Percentiles rank a stretch among this genome's conserved stretches.
Evolutionary conservation across 495 filamentous ascomycete species (phyloP).

Genomic region (Daldinia caldariorum): DNA sequence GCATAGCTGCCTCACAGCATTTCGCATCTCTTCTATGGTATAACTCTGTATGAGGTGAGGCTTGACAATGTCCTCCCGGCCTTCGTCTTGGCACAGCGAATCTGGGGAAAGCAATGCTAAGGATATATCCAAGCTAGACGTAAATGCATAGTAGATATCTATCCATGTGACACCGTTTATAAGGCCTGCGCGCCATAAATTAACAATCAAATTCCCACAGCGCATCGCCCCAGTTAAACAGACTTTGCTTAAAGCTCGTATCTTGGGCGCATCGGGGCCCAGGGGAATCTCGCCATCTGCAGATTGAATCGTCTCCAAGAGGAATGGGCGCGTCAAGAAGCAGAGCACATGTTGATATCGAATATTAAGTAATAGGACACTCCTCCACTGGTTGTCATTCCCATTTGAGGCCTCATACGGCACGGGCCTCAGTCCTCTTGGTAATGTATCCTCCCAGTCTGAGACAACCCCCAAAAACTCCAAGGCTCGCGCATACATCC

Average conservation of each 20-base stretch:
- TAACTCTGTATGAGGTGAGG: constrained; percentile 17
- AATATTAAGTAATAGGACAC: constrained; percentile 46
- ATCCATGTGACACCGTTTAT: constrained; percentile 40
- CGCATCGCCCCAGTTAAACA: constrained; percentile 41
- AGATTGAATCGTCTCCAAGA: constrained; percentile 38
- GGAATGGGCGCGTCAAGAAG: constrained; percentile 49
- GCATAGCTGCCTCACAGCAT: constrained; percentile 24
- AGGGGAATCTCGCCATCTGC: background rate
- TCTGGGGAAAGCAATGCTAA: constrained; percentile 32
- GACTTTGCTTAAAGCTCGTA: constrained; percentile 27
- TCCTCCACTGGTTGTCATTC: constrained; percentile 43
- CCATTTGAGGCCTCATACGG: constrained; percentile 18
- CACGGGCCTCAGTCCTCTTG: constrained; percentile 44
- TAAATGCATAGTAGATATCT: constrained; percentile 40
- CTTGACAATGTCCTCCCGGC: constrained; percentile 22
- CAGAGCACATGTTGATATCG: constrained; percentile 47
- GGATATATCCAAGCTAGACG: constrained; percentile 33
- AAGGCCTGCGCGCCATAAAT: constrained; percentile 27
- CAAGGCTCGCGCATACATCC: constrained; percentile 36
- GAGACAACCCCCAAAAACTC: constrained; percentile 50
- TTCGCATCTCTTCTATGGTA: constrained; percentile 31
- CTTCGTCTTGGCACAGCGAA: constrained; percentile 21
- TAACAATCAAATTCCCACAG: constrained; percentile 20
- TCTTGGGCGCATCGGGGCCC: constrained; percentile 24
- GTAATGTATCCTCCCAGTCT: constrained; percentile 53